Evolutionary conservation across 2,329 filamentous ascomycete species (phyloP).

Genomic region (Sarocladium brachiariae): DNA sequence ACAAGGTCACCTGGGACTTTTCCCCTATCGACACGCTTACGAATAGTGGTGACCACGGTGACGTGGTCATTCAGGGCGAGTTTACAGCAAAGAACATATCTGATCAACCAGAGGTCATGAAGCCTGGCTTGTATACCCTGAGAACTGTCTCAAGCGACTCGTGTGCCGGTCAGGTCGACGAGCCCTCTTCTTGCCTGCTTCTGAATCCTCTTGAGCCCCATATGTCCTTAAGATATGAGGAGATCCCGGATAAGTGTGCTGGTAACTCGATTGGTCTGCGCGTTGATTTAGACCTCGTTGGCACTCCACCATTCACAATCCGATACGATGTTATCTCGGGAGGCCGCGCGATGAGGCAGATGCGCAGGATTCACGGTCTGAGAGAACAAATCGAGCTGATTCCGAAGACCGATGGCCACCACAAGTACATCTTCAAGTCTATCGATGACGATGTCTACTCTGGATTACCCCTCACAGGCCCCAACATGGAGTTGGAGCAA

Average conservation of each 20-base stretch:
- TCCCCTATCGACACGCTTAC: constrained; percentile 65
- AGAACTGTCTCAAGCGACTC: constrained; percentile 71
- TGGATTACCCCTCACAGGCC: constrained; percentile 52
- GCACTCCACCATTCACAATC: constrained; percentile 85
- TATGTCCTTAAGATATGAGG: constrained; percentile 64
- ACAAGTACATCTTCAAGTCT: constrained; percentile 76
- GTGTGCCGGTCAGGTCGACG: constrained; percentile 82
- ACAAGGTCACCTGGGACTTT: constrained; percentile 76
- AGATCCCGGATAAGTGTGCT: constrained; percentile 91
- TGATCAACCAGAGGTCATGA: constrained; percentile 61
- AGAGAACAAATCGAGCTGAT: constrained; percentile 80
- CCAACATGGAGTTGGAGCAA: constrained; percentile 66
- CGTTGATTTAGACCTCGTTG: constrained; percentile 83
- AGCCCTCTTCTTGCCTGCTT: constrained; percentile 88
- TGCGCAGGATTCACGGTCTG: constrained; percentile 58
- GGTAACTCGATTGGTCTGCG: constrained; percentile 86
- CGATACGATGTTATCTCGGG: constrained; percentile 62
- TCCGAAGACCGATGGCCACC: constrained; percentile 73
- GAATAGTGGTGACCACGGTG: constrained; percentile 62
- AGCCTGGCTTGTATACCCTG: constrained; percentile 81
- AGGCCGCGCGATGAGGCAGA: constrained; percentile 42
- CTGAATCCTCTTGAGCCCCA: constrained; percentile 86
- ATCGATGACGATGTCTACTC: constrained; percentile 80
- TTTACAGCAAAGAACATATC: constrained; percentile 54
- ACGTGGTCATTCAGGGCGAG: constrained; percentile 48